A percentile compares a stretch with the other conserved stretches of the same genome.
Evolutionary conservation across 495 filamentous ascomycete genomes (phyloP).

Genomic region (Penicillium malachiteum): DNA sequence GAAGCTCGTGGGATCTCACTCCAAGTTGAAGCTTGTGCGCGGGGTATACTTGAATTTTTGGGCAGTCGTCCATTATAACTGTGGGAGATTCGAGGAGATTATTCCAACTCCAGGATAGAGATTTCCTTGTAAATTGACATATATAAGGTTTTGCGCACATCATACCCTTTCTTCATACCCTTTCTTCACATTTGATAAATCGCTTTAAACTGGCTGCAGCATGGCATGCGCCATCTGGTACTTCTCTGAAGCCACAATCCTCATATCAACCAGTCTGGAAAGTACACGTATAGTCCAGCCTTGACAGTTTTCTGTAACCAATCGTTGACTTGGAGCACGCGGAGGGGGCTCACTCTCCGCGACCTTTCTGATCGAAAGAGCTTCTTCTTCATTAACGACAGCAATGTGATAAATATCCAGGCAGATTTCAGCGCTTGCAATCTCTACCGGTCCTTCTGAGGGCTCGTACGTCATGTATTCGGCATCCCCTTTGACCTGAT

Average conservation of each 20-base stretch:
- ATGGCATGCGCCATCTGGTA: constrained; percentile 19
- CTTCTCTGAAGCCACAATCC: constrained; percentile 18
- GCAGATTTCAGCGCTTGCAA: neutral
- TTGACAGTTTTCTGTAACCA: constrained; percentile 27
- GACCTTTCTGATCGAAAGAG: constrained; percentile 4
- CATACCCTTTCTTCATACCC: too few relatives aligned
- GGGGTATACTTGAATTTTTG: too few relatives aligned
- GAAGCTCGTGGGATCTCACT: too few relatives aligned
- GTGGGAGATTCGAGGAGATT: too few relatives aligned
- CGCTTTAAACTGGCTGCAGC: constrained; percentile 14
- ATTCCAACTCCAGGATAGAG: too few relatives aligned
- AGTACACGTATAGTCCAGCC: constrained; percentile 23
- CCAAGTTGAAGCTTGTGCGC: too few relatives aligned
- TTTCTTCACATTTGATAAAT: neutral
- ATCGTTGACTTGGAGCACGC: constrained; percentile 10
- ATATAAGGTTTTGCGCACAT: too few relatives aligned
- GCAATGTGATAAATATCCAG: constrained; percentile 11
- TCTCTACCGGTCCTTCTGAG: constrained; percentile 6
- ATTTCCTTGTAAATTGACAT: too few relatives aligned
- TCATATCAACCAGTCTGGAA: constrained; percentile 13
- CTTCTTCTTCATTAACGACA: constrained; percentile 13
- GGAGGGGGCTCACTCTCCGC: constrained; percentile 19
- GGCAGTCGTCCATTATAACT: too few relatives aligned
- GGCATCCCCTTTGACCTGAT: constrained; percentile 26
- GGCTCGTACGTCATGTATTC: constrained; percentile 23